Conservation (phyloP, 306 rosid genomes). For the Sphenostylis stenocarpa region DNA sequence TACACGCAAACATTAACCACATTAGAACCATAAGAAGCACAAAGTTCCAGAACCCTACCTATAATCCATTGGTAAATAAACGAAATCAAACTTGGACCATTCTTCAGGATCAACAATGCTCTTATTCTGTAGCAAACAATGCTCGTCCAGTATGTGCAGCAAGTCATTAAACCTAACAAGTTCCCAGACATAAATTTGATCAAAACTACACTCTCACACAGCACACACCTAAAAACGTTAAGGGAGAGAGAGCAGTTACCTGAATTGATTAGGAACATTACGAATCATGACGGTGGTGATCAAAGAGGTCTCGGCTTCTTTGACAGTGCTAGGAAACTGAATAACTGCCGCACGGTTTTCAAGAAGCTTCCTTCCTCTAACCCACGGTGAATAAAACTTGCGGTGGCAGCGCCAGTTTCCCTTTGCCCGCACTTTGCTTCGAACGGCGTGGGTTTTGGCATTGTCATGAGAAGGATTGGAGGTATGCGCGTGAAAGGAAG, state of each 20-base stretch:
- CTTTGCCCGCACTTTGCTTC: too few species aligned
- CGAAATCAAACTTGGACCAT: conserved; percentile 43
- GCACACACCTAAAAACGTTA: background rate
- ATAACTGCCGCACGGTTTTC: background rate
- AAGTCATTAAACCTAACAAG: conserved; percentile 10
- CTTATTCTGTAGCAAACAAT: conserved; percentile 37
- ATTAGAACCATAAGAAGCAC: background rate
- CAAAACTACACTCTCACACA: background rate
- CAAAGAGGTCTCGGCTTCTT: background rate
- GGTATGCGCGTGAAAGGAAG: background rate
- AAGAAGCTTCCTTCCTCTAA: background rate
- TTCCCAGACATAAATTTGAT: background rate
- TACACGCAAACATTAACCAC: background rate
- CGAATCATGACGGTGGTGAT: conserved; percentile 37
- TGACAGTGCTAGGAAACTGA: conserved; percentile 8
- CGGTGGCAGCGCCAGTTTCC: background rate
- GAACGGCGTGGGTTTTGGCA: background rate
- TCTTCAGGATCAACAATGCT: background rate
- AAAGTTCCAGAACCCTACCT: background rate
- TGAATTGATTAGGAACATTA: conserved; percentile 25
- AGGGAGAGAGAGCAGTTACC: background rate
- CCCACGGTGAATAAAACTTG: background rate
- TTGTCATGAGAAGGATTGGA: background rate
- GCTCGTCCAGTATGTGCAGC: conserved; percentile 23
- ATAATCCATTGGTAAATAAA: conserved; percentile 64